Base-by-base conservation (phyloP, 2,329 filamentous ascomycete species). In the Phyllosticta ampelicida region DNA sequence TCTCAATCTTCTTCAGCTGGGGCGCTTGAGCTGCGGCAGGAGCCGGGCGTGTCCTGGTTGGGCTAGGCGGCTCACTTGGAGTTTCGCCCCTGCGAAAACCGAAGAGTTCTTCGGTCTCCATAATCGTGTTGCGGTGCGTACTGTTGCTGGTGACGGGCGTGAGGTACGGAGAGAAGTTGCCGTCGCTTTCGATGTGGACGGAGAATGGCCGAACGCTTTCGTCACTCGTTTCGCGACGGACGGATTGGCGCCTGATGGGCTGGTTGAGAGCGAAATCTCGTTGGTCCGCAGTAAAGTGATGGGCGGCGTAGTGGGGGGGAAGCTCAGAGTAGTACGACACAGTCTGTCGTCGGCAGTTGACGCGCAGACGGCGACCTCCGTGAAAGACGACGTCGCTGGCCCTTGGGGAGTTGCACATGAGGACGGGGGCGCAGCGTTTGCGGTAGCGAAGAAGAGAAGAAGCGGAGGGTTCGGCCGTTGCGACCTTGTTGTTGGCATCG, bases 301-400 rank as follows among this genome's bases (percentile, higher is more conserved):
- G 73, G 0, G 65, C 65, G 21, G 72, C 72, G 67, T 78, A 78
- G 51, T 69, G 70, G 3, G 76, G 76, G n/a, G 76, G 75, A 52
- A 71, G 68, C 2, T 73, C 65, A 13, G 67, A 66, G 70, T 72
- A 77, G 6, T 71, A 68, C 49, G 74, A 69, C 5, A 78, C 67
- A n/a, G 68, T 64, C 54, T 73, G 70, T 60, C 72, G 71, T 28
- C 70, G 72, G 61, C 71, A 69, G 60, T 76, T 74, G 65, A 78
- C 72, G 55, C 71, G 73, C 61, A 76, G 65, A 49, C 76, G 73
- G 54, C 68, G 67, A 51, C 74, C 75, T 28, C 71, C 64, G 54
- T 61, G 65, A 61, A 75, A 74, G 6, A 78, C 66, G n/a, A 78
- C 69, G 58, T 77, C 73, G 65, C 71, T 76, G 0, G 76, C 73